A percentile compares a stretch with the other conserved stretches of the same genome.
Evolutionary conservation across 805 yeast species (phyloP).

Genomic region (Nakazawaea holstii): DNA sequence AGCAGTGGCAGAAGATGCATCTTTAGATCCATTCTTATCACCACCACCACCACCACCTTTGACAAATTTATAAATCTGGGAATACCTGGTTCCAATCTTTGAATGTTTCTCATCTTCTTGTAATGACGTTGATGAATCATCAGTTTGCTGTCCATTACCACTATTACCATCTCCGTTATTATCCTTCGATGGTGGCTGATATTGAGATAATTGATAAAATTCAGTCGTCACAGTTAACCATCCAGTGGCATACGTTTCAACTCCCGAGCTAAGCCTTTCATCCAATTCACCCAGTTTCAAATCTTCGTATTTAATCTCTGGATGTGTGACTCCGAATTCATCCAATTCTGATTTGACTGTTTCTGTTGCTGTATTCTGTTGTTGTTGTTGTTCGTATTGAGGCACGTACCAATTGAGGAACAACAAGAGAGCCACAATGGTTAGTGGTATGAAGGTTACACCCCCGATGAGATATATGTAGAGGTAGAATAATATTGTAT

Average conservation of each 20-base stretch:
- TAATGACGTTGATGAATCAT: neutral
- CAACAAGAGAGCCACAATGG: conserved; percentile 33
- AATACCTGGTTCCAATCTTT: conserved; percentile 50
- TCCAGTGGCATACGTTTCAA: conserved; percentile 60
- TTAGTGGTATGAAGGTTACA: conserved; percentile 66
- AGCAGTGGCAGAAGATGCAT: conserved; percentile 22
- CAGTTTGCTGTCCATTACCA: neutral
- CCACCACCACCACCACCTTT: conserved; percentile 26
- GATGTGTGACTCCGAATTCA: conserved; percentile 17
- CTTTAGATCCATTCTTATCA: conserved; percentile 9
- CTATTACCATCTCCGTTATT: neutral
- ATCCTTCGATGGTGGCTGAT: conserved; percentile 18
- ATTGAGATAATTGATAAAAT: conserved; percentile 49
- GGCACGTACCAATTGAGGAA: conserved; percentile 31
- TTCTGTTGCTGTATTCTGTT: conserved; percentile 16
- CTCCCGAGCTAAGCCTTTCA: conserved; percentile 54
- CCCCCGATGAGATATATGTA: conserved; percentile 71
- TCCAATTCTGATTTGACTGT: conserved; percentile 16
- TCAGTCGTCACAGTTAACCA: conserved; percentile 85
- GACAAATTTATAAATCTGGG: conserved; percentile 56
- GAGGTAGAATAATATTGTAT: conserved; percentile 27
- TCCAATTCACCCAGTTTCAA: conserved; percentile 62
- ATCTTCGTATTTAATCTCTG: conserved; percentile 26
- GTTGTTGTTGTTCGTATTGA: conserved; percentile 15
- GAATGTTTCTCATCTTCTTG: conserved; percentile 30